Base-by-base conservation (phyloP, 2,329 filamentous ascomycete genomes). In the Fusarium nanum region DNA sequence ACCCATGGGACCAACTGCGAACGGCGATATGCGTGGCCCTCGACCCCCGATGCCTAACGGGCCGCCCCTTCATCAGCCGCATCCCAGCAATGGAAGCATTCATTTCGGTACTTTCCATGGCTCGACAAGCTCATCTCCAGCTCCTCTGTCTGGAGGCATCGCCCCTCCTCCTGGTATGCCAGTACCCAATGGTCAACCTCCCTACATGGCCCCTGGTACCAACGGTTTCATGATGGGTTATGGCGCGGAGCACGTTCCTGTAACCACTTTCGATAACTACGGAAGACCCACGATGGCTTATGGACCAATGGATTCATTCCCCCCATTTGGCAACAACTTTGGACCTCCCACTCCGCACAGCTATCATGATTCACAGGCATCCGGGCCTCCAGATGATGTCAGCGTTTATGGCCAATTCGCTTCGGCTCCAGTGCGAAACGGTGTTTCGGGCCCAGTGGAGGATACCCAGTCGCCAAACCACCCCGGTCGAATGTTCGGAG, bases 361-460 rank as follows among this genome's bases (percentile, higher is more conserved):
- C 76, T 88, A 88, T 73, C 88, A 89, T 58, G 88, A 85, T 37
- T 90, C 88, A 4, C 88, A 89, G 64, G 83, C 86, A 37, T 88
- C 88, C 3, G 82, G 79, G 7, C 83, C 83, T 45, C 81, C 79
- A 18, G 84, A 84, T 41, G 84, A 86, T 14, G 81, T 79, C 30
- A 81, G 79, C 59, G 76, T 82, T 56, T 81, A 78, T 56, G 79
- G 77, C 27, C 83, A 82, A 64, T 82, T 80, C 42, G 74, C 79
- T 52, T 73, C 80, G 28, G 79, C 77, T 27, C 81, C 80, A 27
- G 78, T 77, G 44, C 79, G 80, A n/a, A 85, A 80, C 41, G 80
- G 80, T 8, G 70, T 64, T 2, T 59, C 68, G 20, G 75, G 73
- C 4, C 71, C 70, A 8, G 73, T 73, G 7, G 79, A 81, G 9